Percentiles rank a stretch among this genome's conserved stretches.
phyloP scores from a whole-genome alignment of 169 alveolate genomes.

The Cryptosporidium ryanae region DNA sequence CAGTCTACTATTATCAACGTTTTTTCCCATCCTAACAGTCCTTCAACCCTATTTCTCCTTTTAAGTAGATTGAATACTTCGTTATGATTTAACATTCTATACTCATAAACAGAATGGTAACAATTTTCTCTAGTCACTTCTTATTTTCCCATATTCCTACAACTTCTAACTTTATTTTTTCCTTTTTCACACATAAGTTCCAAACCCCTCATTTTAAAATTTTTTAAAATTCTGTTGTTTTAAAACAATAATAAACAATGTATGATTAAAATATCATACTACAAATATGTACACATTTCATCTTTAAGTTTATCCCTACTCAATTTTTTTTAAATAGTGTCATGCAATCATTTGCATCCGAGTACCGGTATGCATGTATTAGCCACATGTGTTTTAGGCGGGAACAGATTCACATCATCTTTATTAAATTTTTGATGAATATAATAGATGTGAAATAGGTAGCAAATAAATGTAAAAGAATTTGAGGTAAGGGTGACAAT shows the following conservation, averaged over 20 bases:
- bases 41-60: conserved; percentile 19
- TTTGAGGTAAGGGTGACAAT: not conserved
- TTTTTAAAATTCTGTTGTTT: not conserved
- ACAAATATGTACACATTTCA: too few relatives aligned
- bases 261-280: too few relatives aligned
- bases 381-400: conserved; percentile 65
- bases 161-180: not conserved
- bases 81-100: not conserved
- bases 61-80: not conserved
- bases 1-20: conserved; percentile 75
- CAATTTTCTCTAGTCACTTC: not conserved
- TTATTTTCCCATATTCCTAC: too few relatives aligned
- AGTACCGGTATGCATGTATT: conserved; percentile 74
- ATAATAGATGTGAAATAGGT: conserved; percentile 1
- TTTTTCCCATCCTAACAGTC: conserved; percentile 42
- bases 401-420: not conserved
- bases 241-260: too few relatives aligned
- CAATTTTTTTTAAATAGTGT: too few relatives aligned
- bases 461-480: conserved; percentile 2
- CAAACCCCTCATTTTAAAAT: conserved; percentile 10
- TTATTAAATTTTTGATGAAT: conserved; percentile 19
- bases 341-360: not conserved
- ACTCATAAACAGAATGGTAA: not conserved
- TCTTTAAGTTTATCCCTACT: too few relatives aligned
- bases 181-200: conserved; percentile 11